Evolutionary conservation across 257 asterid species (phyloP), one percentile per base, ranked within the genome.

Genomic region (Solanum arcanum): DNA sequence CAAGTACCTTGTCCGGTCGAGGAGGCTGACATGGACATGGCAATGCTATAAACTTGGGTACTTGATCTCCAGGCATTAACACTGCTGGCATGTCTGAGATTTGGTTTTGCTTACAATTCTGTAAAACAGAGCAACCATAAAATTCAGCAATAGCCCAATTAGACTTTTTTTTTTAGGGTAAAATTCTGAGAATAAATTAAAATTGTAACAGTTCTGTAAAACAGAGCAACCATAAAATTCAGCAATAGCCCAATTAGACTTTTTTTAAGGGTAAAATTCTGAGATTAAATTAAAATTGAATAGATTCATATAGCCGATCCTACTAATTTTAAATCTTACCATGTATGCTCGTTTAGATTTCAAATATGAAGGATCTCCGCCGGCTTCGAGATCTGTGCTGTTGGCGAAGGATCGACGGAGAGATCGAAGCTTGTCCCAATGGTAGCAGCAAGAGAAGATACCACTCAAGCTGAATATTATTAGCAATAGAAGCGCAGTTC

Each of bases 381-480:
- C 92, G 25, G 91, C 93, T 66, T 92, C 96, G 66, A 90, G 89
- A 78, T 88, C 90, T 21, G 70, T 27, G 21, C 20, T 49, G 35
- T 84, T 47, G 66, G 90, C 12, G 52, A 87, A 81, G 16, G 90
- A 90, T 86, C 98, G 91, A 89, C 90, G 89, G 80, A 96, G 86
- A 27, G 96, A 85, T 9, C 96, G 98, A 90, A 95, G 96, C 90
- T 94, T 97, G 83, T 95, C 98, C 99, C 99, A 97, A 88, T 97
- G 99, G 91, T 97, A 97, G 90, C 98, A 95, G 89, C 98, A 97
- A 25, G 98, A 97, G 89, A 95, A 93, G 82, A 95, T 91, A 6
- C 99, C 99, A 87, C 99, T 97, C 91, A 97, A 92, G 92, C 94
- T 93, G 92, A 97, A 95, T 27, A 97, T 92, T 59, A 94, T 91